Base-by-base conservation (phyloP, 192 early-diverging fungal genomes). In the Linnemannia hyalina region DNA sequence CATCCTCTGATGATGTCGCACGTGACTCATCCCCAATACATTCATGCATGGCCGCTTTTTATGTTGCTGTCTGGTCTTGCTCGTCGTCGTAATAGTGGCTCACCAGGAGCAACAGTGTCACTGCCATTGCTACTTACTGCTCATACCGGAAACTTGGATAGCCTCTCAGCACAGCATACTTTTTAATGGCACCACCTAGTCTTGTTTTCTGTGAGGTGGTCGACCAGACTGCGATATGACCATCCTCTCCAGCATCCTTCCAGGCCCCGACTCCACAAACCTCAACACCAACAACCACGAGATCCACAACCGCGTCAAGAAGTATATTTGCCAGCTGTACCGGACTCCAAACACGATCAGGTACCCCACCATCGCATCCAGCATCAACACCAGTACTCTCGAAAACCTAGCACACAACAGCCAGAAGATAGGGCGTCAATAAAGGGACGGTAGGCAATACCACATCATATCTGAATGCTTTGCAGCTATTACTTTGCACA, bases 251-350 rank as follows among this genome's bases (percentile, higher is more conserved):
- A 52, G 20, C 44, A n/a, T 11, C 41, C 44, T 46, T 18, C 26
- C 60, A 46, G 47, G 40, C 1, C n/a, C 35, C 7, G 68, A 52
- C 8, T 78, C 77, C 46, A 57, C 8, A 20, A 74, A 23, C 18
- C 46, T 54, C 54, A 76, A 52, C 29, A 80, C 20, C 23, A 85
- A 23, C 20, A 80, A 54, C 89, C 91, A 89, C 11, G 26, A 65
- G 15, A 87, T 68, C 65, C 86, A 85, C 15, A 78, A 18, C 55
- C 93, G 91, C 32, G 90, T 89, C 35, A 93, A 73, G 38, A 81
- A 83, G 83, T 93, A 95, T 63, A 94, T 78, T 22, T 88, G 87
- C 83, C 93, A 92, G 32, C 93, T 93, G n/a, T 91, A 91, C 38
- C 91, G 89, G 23, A 92, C 88, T 54, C 94, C 91, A 65, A 89